Evolutionary conservation across 257 asterid species (phyloP).

Genomic region (Nemophila menziesii): DNA sequence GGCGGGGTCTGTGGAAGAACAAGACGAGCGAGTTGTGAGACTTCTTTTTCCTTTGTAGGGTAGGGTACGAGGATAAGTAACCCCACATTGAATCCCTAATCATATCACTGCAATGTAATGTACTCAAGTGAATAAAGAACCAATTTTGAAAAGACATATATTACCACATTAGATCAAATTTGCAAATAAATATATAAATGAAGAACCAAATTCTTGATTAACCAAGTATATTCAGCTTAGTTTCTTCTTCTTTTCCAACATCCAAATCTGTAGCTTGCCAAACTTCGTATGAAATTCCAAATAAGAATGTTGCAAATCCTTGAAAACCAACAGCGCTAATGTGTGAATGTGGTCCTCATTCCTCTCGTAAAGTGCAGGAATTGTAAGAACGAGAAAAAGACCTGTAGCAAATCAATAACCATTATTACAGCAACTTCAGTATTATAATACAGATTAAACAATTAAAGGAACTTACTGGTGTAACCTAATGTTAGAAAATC

Average conservation of each 20-base stretch:
- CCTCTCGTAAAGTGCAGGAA: conserved; percentile 67
- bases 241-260: conserved; percentile 57
- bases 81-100: too few relatives aligned
- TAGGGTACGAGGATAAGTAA: too few relatives aligned
- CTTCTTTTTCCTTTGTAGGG: too few relatives aligned
- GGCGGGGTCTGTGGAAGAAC: too few relatives aligned
- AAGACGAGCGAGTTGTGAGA: too few relatives aligned
- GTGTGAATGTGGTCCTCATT: conserved; percentile 39
- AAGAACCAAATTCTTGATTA: not conserved
- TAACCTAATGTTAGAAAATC: conserved; percentile 51
- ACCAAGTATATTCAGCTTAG: conserved; percentile 26
- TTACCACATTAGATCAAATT: too few relatives aligned
- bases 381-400: conserved; percentile 40
- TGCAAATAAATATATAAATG: conserved; percentile 1
- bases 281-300: conserved; percentile 38
- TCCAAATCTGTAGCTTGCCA: conserved; percentile 28
- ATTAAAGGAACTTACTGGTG: conserved; percentile 32
- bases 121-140: too few relatives aligned
- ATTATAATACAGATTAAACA: not conserved
- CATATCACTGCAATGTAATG: too few relatives aligned
- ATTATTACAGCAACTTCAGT: not conserved
- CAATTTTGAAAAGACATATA: too few relatives aligned
- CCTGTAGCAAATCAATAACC: conserved; percentile 27
- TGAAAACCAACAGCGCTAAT: conserved; percentile 20
- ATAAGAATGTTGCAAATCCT: conserved; percentile 24